Evolutionary conservation across 495 filamentous ascomycete genomes (phyloP), one percentile per base, ranked within the genome.

Genomic region (Cetradonia linearis): DNA sequence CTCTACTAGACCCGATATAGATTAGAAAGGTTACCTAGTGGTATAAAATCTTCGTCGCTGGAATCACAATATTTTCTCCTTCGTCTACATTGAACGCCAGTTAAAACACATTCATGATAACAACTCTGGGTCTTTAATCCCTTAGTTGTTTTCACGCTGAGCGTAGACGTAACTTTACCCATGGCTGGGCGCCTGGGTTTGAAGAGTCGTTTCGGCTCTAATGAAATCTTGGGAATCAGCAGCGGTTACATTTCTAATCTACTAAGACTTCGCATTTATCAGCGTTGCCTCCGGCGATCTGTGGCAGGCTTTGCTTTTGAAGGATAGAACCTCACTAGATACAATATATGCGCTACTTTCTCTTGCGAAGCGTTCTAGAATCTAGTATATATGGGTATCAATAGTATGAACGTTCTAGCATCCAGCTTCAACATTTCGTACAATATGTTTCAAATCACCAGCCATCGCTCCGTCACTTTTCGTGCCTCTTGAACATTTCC

Each of bases 121-220:
- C 83, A 82, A 70, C 74, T 77, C 80, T 55, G 40, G 48, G 40
- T 46, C 16, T 53, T 23, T 50, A 55, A 57, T 68, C 36, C 50
- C 53, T 73, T 75, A 72, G 71, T 72, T 83, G 84, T 83, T 85
- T 81, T 85, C 77, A 80, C 76, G 78, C 84, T 86, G 81, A 69
- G 84, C 85, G 83, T 70, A 88, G 82, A 88, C 50, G 60, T 66
- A 71, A 74, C 60, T 65, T 66, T 68, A 79, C 85, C 83, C 82
- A 80, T 86, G 76, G 83, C 85, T 89, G 85, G 85, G 85, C 85
- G 83, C 85, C 84, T 79, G 79, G 72, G 70, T 82, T 86, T 77
- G 83, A 87, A 79, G 78, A 73, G 78, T 81, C 81, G 73, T 86
- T 80, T 72, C 69, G 81, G 78, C 74, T 75, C 75, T 80, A 77